phyloP scores from a whole-genome alignment of 352 stramenopile genomes.

The Pythium myriotylum region DNA sequence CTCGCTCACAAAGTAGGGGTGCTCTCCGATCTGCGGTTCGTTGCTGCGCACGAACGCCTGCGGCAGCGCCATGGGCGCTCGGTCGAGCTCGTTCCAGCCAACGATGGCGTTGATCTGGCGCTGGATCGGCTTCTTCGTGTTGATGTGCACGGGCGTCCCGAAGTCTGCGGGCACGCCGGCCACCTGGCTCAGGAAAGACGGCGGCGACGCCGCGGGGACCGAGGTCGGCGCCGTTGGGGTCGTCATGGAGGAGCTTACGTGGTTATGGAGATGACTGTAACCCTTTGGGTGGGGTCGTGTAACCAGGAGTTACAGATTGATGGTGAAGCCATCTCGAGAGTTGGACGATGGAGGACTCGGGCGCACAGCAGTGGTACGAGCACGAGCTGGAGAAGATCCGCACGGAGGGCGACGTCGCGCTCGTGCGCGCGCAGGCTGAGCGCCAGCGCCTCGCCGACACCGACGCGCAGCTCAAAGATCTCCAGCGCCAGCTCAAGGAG shows the following conservation, averaged over 20 bases:
- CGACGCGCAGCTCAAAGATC: constrained; percentile 86
- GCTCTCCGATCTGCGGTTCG: constrained; percentile 74
- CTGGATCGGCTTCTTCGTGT: constrained; percentile 80
- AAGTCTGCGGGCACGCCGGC: constrained; percentile 59
- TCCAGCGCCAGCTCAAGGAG: constrained; percentile 83
- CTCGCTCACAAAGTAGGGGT: constrained; percentile 87
- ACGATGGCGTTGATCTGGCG: constrained; percentile 83
- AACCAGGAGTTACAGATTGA: background rate
- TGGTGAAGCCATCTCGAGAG: constrained; percentile 4
- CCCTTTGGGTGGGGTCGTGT: background rate
- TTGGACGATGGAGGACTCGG: constrained; percentile 11
- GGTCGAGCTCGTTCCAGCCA: constrained; percentile 76
- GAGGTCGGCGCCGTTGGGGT: constrained; percentile 27
- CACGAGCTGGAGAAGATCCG: constrained; percentile 90
- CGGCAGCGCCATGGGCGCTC: constrained; percentile 71
- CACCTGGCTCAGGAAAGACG: constrained; percentile 21
- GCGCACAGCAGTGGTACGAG: constrained; percentile 41
- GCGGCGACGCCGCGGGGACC: constrained; percentile 9
- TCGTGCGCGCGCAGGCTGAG: constrained; percentile 85
- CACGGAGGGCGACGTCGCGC: constrained; percentile 61
- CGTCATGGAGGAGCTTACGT: background rate
- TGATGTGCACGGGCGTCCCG: constrained; percentile 62
- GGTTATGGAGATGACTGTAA: background rate
- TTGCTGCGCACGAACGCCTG: constrained; percentile 74
- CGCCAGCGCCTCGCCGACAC: constrained; percentile 82